Percentiles rank a stretch among this genome's conserved stretches.
These are phyloP conservation scores for Pseudomassariella vexata DNA, from an alignment of 2,329 filamentous ascomycete genomes.

Conservation along the genomic window DNA sequence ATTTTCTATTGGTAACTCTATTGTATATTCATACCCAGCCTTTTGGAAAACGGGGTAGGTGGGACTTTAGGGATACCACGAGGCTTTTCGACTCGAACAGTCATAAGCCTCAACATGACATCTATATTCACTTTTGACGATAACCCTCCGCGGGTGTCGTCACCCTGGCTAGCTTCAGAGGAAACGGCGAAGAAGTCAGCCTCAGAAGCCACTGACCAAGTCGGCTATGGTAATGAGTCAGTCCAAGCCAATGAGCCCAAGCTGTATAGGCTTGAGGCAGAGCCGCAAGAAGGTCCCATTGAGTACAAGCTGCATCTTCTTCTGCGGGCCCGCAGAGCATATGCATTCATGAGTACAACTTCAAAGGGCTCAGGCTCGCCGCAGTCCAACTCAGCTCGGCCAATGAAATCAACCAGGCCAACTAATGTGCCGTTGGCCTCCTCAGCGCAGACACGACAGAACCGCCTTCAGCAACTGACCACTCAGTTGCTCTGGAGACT, in stretches of 20 bases:
- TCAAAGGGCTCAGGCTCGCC: slow-evolving; percentile 23
- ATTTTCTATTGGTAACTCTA: no score
- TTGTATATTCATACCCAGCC: no score
- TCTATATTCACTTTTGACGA: slow-evolving; percentile 95
- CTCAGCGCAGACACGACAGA: slow-evolving; percentile 68
- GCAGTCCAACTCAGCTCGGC: slow-evolving; percentile 19
- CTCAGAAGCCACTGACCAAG: slow-evolving; percentile 24
- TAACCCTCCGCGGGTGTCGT: slow-evolving; percentile 80
- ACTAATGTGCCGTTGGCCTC: slow-evolving; percentile 20
- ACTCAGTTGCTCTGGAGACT: slow-evolving; percentile 93
- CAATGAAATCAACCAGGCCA: slow-evolving; percentile 20
- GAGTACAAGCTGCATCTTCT: slow-evolving; percentile 96
- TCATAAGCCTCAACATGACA: slow-evolving; percentile 62
- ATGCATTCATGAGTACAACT: slow-evolving; percentile 64
- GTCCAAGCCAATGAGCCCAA: slow-evolving; percentile 27
- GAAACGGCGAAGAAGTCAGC: slow-evolving; percentile 30
- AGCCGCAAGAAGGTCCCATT: slow-evolving; percentile 89
- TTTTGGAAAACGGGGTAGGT: no score
- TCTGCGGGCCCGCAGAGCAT: slow-evolving; percentile 69
- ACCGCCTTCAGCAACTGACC: slow-evolving; percentile 82
- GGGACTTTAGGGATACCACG: no score
- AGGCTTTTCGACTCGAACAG: no score
- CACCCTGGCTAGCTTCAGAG: slow-evolving; percentile 72
- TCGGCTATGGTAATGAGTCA: slow-evolving; percentile 21
- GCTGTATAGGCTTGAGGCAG: slow-evolving; percentile 69